Evolutionary conservation across 306 rosid genomes (phyloP).

Genomic region (Geum urbanum): DNA sequence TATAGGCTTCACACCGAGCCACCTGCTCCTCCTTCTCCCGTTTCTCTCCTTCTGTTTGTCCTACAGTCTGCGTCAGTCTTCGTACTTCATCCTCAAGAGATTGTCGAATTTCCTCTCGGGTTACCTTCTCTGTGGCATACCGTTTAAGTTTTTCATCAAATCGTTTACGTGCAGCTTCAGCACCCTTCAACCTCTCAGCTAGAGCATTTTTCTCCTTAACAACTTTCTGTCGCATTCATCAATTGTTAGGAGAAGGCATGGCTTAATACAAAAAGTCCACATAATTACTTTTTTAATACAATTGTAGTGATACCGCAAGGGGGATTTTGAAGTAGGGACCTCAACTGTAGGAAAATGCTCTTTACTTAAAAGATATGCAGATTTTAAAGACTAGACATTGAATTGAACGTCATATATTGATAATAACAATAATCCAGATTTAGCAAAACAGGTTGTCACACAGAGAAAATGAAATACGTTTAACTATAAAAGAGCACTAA

Average conservation of each 20-base stretch:
- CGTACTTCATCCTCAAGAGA: slow-evolving; percentile 96
- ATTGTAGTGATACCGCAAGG: neutral
- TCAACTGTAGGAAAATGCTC: neutral
- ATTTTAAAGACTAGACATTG: neutral
- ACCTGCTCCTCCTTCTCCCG: slow-evolving; percentile 95
- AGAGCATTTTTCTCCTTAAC: slow-evolving; percentile 94
- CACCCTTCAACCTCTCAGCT: slow-evolving; percentile 86
- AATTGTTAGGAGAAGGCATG: slow-evolving; percentile 15
- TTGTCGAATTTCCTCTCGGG: slow-evolving; percentile 85
- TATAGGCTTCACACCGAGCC: slow-evolving; percentile 91
- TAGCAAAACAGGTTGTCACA: slow-evolving; percentile 6
- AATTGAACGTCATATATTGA: neutral
- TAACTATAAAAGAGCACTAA: neutral
- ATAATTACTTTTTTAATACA: neutral
- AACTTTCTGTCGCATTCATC: slow-evolving; percentile 60
- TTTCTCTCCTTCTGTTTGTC: slow-evolving; percentile 93
- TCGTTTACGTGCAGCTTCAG: slow-evolving; percentile 95
- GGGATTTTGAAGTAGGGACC: neutral
- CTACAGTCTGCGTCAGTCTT: slow-evolving; percentile 86
- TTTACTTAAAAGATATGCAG: neutral
- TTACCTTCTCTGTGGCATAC: slow-evolving; percentile 85
- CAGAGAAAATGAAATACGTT: neutral
- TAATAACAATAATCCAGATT: neutral
- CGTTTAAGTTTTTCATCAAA: slow-evolving; percentile 96
- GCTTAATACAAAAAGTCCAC: neutral